Base-by-base conservation (phyloP, 1,284 basidiomycete genomes). In the Coniferiporia sulphurascens region DNA sequence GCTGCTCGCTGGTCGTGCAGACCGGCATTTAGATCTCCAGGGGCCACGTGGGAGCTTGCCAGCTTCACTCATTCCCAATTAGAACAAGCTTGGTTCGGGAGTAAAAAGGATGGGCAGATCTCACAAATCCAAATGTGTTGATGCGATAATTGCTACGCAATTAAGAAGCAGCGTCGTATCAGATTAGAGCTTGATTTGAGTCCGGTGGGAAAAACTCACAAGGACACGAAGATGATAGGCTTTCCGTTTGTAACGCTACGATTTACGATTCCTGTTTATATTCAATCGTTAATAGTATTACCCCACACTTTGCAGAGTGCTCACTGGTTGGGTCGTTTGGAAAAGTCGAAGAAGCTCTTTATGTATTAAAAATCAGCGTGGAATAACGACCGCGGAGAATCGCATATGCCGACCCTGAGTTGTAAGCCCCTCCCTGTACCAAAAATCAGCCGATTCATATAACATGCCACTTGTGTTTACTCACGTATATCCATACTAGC, bases 61-160 rank as follows among this genome's bases (percentile, higher is more conserved):
- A 84, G 71, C 83, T 84, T 50, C 34, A 43, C 22, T 7, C 5
- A n/a, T 59, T 3, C 66, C 52, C 27, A 27, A 27, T 27, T 27
- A 66, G 35, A 65, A 48, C 51, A 15, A 35, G 9, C 35, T 13
- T 19, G 21, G 15, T 19, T 7, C 21, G 36, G 0, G 34, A 12
- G n/a, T n/a, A 21, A 55, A 17, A 55, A 32, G 21, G 38, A 41
- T 12, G 13, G n/a, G 38, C 35, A 52, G 1, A 4, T 70, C 77
- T 67, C 60, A 83, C 81, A 61, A 84, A 84, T 58, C 82, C 82
- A 62, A 84, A 84, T 0, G 80, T 81, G 65, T 84, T 83, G 49
- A 83, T 56, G 0, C 81, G 80, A 62, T 83, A 83, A 63, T 84
- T 84, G 4, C 81, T 84, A 27, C 27, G 27, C 27, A 27, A 55